These are phyloP conservation scores for Suillus luteus DNA, from an alignment of 768 basidiomycete genomes.

Conservation along the genomic window DNA sequence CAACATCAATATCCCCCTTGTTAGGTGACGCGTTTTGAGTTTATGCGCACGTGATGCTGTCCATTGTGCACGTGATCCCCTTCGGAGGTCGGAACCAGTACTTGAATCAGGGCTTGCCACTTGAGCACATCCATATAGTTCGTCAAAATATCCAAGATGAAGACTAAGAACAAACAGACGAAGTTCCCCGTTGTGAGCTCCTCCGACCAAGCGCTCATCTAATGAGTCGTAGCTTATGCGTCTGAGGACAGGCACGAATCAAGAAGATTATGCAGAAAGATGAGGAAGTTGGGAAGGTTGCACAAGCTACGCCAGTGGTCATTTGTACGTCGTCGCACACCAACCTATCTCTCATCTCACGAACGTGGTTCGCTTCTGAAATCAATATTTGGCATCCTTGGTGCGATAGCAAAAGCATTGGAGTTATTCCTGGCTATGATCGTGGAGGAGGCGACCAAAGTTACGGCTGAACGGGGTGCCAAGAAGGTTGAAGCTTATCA, in stretches of 20 bases:
- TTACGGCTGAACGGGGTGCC: slow-evolving; percentile 74
- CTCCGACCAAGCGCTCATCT: not conserved
- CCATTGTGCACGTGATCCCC: not conserved
- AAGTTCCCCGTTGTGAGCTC: slow-evolving; percentile 85
- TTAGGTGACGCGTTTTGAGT: not conserved
- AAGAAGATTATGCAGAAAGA: slow-evolving; percentile 99
- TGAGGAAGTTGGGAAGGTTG: slow-evolving; percentile 98
- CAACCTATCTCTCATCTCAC: slow-evolving; percentile 13
- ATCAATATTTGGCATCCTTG: not conserved
- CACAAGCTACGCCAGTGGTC: slow-evolving; percentile 93
- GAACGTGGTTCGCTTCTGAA: slow-evolving; percentile 7
- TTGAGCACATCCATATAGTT: not conserved
- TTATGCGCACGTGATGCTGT: not conserved
- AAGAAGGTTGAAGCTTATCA: slow-evolving; percentile 94
- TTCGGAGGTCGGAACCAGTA: too few species aligned
- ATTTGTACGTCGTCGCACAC: slow-evolving; percentile 69
- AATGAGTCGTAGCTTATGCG: slow-evolving; percentile 14
- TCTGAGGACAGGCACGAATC: slow-evolving; percentile 75
- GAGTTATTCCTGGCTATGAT: slow-evolving; percentile 89
- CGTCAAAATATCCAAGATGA: slow-evolving; percentile 47
- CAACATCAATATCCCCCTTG: too few species aligned
- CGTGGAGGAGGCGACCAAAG: slow-evolving; percentile 79
- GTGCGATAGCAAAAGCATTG: slow-evolving; percentile 78
- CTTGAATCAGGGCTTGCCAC: too few species aligned
- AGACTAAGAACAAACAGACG: slow-evolving; percentile 89